A percentile compares a stretch with the other conserved stretches of the same genome.
Conservation (phyloP, 768 basidiomycete genomes). For the Tricholoma terreum region DNA sequence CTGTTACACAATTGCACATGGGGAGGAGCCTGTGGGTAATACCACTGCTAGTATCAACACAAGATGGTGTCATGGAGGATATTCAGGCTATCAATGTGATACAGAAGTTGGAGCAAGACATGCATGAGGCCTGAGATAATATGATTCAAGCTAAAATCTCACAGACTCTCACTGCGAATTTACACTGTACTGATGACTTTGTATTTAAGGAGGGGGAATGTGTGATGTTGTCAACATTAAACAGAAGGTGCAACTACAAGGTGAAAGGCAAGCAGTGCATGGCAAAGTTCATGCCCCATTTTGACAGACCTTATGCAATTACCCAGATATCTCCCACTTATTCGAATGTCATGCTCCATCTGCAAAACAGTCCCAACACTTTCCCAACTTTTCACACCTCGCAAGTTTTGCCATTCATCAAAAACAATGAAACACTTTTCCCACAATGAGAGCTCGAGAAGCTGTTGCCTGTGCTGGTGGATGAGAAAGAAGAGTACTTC, state of each 20-base stretch:
- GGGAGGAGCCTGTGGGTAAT: constrained; percentile 19
- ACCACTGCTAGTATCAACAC: constrained; percentile 13
- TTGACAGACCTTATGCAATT: constrained; percentile 27
- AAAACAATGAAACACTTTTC: constrained; percentile 31
- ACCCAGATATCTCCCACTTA: constrained; percentile 8
- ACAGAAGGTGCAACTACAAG: constrained; percentile 21
- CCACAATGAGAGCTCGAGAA: constrained; percentile 19
- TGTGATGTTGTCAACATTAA: constrained; percentile 28
- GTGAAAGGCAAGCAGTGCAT: constrained; percentile 17
- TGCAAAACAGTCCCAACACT: constrained; percentile 14
- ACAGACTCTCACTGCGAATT: constrained; percentile 21
- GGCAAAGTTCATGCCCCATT: constrained; percentile 38
- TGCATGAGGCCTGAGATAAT: constrained; percentile 6
- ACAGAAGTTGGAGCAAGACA: constrained; percentile 5
- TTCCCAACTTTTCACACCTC: constrained; percentile 34
- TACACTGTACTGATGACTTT: neutral
- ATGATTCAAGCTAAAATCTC: constrained; percentile 19
- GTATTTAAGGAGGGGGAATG: constrained; percentile 10
- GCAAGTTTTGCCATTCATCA: constrained; percentile 16
- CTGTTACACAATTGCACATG: constrained; percentile 1
- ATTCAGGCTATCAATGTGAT: neutral
- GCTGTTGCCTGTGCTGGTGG: constrained; percentile 20
- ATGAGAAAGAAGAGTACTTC: constrained; percentile 22
- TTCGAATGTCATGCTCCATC: constrained; percentile 19
- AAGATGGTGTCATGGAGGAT: neutral